Conservation (phyloP, 2,329 filamentous ascomycete species). For the Helminthosporium solani region DNA sequence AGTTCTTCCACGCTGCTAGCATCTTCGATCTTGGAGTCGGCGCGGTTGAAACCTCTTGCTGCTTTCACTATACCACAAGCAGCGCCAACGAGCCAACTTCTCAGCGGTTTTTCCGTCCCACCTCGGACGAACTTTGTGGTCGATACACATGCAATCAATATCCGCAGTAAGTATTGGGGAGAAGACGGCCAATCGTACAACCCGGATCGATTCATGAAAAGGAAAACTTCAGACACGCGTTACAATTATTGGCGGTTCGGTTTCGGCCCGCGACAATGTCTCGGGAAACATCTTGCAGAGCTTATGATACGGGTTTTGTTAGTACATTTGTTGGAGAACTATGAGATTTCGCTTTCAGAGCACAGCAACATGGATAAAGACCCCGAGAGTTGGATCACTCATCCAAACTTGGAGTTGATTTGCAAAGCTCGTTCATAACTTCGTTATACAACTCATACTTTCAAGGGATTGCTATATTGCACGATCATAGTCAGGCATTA, state of each 20-base stretch:
- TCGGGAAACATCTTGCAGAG: constrained; percentile 47
- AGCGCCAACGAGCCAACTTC: constrained; percentile 32
- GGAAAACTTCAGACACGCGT: constrained; percentile 19
- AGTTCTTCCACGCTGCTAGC: constrained; percentile 13
- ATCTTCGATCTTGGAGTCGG: constrained; percentile 44
- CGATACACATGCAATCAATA: constrained; percentile 48
- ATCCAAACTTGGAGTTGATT: constrained; percentile 3
- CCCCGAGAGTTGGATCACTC: constrained; percentile 6
- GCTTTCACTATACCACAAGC: constrained; percentile 47
- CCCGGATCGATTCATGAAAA: constrained; percentile 23
- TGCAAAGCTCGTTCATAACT: too few species aligned
- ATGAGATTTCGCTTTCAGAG: not conserved
- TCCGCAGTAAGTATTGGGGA: constrained; percentile 45
- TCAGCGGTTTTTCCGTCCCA: constrained; percentile 31
- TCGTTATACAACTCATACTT: too few species aligned
- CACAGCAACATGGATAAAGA: constrained; percentile 1
- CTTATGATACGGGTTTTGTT: constrained; percentile 9
- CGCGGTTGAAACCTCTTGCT: constrained; percentile 42
- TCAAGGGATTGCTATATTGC: too few species aligned
- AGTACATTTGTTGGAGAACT: constrained; percentile 4
- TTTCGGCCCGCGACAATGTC: constrained; percentile 47
- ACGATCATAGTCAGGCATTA: too few species aligned
- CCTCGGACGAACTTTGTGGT: constrained; percentile 44
- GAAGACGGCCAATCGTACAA: constrained; percentile 37
- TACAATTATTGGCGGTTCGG: constrained; percentile 51